Evolutionary conservation across 2,329 filamentous ascomycete species (phyloP).

Genomic region (Colletotrichum scovillei): DNA sequence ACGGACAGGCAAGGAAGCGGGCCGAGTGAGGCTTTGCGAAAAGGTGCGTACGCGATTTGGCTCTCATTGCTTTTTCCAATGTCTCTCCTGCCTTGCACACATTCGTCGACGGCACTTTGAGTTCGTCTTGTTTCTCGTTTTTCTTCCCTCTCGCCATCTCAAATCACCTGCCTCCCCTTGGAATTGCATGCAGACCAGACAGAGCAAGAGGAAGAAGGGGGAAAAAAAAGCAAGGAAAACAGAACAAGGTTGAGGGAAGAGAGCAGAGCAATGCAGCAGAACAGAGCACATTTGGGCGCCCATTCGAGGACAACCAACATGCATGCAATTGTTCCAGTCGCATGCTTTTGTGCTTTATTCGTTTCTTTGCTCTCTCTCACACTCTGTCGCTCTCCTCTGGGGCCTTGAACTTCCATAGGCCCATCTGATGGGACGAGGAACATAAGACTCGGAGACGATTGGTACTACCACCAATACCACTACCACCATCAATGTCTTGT

Average conservation of each 20-base stretch:
- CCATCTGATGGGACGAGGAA: conserved; percentile 1
- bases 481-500: conserved; percentile 7
- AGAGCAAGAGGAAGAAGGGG: background rate
- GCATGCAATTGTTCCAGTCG: background rate
- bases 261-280: background rate
- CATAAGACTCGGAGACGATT: conserved; percentile 15
- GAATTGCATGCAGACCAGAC: background rate
- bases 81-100: conserved; percentile 28
- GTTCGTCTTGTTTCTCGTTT: conserved; percentile 10
- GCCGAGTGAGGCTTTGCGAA: conserved; percentile 31
- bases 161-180: background rate
- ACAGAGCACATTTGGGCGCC: background rate
- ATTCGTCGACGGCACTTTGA: conserved; percentile 19
- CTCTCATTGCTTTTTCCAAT: conserved; percentile 26
- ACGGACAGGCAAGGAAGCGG: conserved; percentile 24
- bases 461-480: conserved; percentile 8
- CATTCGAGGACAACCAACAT: background rate
- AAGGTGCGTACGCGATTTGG: conserved; percentile 24
- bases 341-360: conserved; percentile 4
- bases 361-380: background rate
- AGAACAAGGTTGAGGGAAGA: background rate
- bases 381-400: background rate
- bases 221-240: background rate
- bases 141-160: background rate
- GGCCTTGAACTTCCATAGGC: conserved; percentile 5